These are phyloP conservation scores for Microdochium nivale DNA, from an alignment of 2,329 filamentous ascomycete species.

Conservation along the genomic window DNA sequence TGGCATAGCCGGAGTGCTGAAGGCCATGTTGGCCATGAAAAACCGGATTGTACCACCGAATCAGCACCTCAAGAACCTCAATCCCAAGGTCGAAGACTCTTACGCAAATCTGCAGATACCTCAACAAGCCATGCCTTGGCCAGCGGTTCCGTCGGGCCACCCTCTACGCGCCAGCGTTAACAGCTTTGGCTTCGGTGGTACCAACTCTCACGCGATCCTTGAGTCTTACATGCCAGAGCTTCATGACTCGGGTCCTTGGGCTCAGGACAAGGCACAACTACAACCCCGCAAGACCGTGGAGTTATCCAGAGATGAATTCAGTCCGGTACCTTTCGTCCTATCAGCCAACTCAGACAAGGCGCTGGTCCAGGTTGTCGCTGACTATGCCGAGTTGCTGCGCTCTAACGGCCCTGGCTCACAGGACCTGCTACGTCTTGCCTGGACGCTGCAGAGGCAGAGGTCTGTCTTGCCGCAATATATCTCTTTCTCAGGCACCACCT, in stretches of 20 bases:
- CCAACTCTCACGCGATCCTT: conserved; percentile 34
- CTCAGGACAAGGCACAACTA: conserved; percentile 14
- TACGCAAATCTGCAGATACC: conserved; percentile 24
- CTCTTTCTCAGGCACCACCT: conserved; percentile 9
- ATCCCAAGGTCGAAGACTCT: conserved; percentile 27
- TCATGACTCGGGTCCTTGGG: not conserved
- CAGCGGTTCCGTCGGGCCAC: conserved; percentile 20
- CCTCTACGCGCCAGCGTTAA: conserved; percentile 33
- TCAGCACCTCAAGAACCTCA: conserved; percentile 30
- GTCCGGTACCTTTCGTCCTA: not conserved
- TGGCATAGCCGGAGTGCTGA: conserved; percentile 38
- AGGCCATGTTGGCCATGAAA: conserved; percentile 31
- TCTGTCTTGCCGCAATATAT: conserved; percentile 10
- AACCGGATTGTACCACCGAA: conserved; percentile 31
- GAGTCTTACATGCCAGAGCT: conserved; percentile 24
- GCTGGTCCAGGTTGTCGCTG: not conserved
- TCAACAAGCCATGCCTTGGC: conserved; percentile 21
- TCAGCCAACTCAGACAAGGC: not conserved
- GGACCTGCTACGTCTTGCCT: conserved; percentile 12
- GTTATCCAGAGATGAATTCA: not conserved
- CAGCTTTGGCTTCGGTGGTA: conserved; percentile 36
- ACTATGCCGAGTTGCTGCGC: not conserved
- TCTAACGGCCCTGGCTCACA: not conserved
- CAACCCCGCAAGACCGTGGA: not conserved
- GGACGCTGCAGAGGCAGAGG: conserved; percentile 19